A percentile compares a stretch with the other conserved stretches of the same genome.
phyloP scores from a whole-genome alignment of 2,329 filamentous ascomycete genomes.

The Aspergillus ochraceoroseus region DNA sequence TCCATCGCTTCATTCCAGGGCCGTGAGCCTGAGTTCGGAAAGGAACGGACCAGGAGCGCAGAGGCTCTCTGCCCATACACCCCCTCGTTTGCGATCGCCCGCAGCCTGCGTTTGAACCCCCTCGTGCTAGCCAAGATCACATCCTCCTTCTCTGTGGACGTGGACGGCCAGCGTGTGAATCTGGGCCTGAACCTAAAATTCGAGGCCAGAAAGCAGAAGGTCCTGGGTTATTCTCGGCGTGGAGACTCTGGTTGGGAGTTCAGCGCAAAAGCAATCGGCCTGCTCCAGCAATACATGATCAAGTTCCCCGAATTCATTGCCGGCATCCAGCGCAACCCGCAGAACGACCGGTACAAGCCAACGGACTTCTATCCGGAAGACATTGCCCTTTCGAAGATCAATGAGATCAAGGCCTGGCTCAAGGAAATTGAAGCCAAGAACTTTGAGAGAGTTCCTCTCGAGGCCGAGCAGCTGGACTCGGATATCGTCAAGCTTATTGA shows the following conservation, averaged over 20 bases:
- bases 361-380: slow-evolving; percentile 78
- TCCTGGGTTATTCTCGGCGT: slow-evolving; percentile 89
- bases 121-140: slow-evolving; percentile 93
- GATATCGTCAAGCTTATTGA: slow-evolving; percentile 80
- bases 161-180: slow-evolving; percentile 79
- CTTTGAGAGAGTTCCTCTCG: slow-evolving; percentile 91
- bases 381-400: slow-evolving; percentile 71
- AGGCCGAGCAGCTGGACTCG: slow-evolving; percentile 93
- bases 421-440: slow-evolving; percentile 86
- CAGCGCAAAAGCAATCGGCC: slow-evolving; percentile 71
- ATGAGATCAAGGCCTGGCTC: slow-evolving; percentile 90
- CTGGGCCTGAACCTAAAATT: slow-evolving; percentile 95
- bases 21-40: slow-evolving; percentile 77
- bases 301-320: slow-evolving; percentile 94
- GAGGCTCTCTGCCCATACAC: slow-evolving; percentile 70
- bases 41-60: slow-evolving; percentile 64
- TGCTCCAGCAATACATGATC: slow-evolving; percentile 85
- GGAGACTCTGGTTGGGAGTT: slow-evolving; percentile 90
- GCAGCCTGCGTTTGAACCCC: slow-evolving; percentile 73
- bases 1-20: slow-evolving; percentile 67
- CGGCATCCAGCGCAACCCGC: slow-evolving; percentile 76
- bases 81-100: slow-evolving; percentile 84
- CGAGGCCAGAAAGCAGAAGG: slow-evolving; percentile 90
- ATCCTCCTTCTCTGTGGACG: slow-evolving; percentile 80
- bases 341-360: slow-evolving; percentile 76